Percentiles rank a stretch among this genome's conserved stretches.
Evolutionary conservation across 164 flowering plant species (phyloP).

Genomic region (Paratinospora sagittata): DNA sequence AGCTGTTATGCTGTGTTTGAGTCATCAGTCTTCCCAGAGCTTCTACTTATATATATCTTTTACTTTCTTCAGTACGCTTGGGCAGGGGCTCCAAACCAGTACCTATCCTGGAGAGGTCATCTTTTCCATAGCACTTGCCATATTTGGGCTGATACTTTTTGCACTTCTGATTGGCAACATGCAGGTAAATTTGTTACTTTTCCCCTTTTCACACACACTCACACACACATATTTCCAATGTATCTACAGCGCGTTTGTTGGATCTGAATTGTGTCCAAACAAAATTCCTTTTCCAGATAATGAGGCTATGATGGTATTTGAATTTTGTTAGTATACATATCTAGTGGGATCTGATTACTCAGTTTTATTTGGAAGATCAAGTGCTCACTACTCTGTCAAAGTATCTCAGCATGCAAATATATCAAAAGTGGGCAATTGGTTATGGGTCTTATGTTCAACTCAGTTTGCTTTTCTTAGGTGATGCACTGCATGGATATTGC

Average conservation of each 20-base stretch:
- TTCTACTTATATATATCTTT: conserved; percentile 4
- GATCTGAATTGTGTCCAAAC: too few relatives aligned
- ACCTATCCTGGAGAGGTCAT: conserved; percentile 89
- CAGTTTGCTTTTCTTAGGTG: too few relatives aligned
- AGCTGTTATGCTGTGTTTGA: neutral
- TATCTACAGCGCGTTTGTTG: too few relatives aligned
- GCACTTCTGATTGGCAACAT: conserved; percentile 96
- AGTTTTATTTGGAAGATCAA: neutral
- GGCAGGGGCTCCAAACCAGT: conserved; percentile 95
- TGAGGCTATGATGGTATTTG: neutral
- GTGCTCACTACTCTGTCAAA: too few relatives aligned
- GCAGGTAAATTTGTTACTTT: conserved; percentile 28
- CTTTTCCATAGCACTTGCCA: conserved; percentile 83
- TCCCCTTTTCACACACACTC: neutral
- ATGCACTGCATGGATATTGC: too few relatives aligned
- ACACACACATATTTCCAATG: too few relatives aligned
- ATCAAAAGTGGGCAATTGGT: too few relatives aligned
- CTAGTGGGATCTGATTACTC: neutral
- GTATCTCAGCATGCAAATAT: too few relatives aligned
- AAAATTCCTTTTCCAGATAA: too few relatives aligned
- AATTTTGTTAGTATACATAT: neutral
- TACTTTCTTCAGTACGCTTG: conserved; percentile 71
- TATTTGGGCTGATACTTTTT: conserved; percentile 88
- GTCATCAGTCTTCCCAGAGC: neutral
- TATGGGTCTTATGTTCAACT: too few relatives aligned